Evolutionary conservation across 23 red algal species (phyloP).

Genomic region (Gracilaria gracilis): DNA sequence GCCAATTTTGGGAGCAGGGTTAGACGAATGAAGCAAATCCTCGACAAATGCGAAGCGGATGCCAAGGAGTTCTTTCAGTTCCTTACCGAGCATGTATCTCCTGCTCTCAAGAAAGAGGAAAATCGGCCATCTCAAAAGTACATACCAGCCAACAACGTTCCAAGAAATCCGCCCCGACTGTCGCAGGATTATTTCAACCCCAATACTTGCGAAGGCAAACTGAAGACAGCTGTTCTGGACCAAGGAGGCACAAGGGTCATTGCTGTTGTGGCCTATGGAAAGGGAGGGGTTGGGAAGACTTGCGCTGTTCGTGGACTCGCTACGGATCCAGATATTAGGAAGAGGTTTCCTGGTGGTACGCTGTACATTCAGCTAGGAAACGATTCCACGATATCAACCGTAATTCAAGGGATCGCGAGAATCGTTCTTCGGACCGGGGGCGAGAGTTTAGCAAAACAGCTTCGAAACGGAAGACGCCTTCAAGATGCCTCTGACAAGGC

Average conservation of each 20-base stretch:
- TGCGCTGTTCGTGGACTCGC: conserved; percentile 15
- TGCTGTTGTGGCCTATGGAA: conserved; percentile 9
- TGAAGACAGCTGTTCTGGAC: conserved; percentile 7
- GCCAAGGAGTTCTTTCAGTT: not conserved
- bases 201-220: conserved; percentile 36
- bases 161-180: conserved; percentile 10
- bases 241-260: not conserved
- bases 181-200: not conserved
- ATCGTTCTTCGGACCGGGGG: not conserved
- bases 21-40: conserved; percentile 7
- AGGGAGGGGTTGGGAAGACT: conserved; percentile 50
- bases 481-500: conserved; percentile 3
- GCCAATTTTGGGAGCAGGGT: not conserved
- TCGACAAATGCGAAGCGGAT: conserved; percentile 17
- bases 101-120: not conserved
- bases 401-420: conserved; percentile 15
- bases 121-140: not conserved
- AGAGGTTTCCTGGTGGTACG: conserved; percentile 26
- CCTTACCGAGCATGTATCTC: not conserved
- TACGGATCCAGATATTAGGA: not conserved
- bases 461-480: not conserved
- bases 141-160: not conserved
- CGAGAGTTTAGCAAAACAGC: not conserved
- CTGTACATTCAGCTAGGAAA: conserved; percentile 31
- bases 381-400: not conserved